Evolutionary conservation across 352 stramenopile genomes (phyloP), one percentile per base, ranked within the genome.

Genomic region (Globisporangium recalcitrans): DNA sequence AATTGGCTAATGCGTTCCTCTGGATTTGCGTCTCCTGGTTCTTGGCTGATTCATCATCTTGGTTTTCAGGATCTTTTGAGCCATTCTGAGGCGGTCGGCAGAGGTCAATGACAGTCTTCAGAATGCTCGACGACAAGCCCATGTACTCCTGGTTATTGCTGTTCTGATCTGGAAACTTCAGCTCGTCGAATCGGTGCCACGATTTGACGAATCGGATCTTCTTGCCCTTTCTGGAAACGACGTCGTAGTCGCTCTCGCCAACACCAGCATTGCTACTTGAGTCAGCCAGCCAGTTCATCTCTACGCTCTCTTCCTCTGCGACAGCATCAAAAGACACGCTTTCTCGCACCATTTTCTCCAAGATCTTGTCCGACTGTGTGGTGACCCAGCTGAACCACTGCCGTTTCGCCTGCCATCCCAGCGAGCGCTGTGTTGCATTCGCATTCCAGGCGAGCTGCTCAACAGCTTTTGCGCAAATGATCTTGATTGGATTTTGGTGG

Each of bases 341-440:
- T 1, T 57, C 52, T n/a, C 58, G 58, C 1, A 38, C 48, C n/a
- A 93, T 65, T 2, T 58, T 60, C 1, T 68, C 48, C 19, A 85
- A 19, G 9, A 88, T 69, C 0, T 46, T 47, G 3, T 68, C 65
- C 0, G 84, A 85, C 10, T 80, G 67, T 0, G 10, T 57, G 10
- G 69, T 63, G 51, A 87, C 67, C 75, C 80, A 91, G 31, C 69
- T 42, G 31, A 87, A 77, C 84, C 84, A 93, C 24, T 70, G 71
- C 19, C 65, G 67, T 58, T 90, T 93, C 11, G 84, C 84, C 31
- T 78, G 71, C 82, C 82, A 91, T 0, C 84, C 84, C 2, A 93
- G 38, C 0, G 73, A 69, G 5, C 84, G 70, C 1, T 68, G 65
- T 0, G 84, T 88, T 3, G 68, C 67, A 52, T 90, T 88, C 16